Evolutionary conservation across 2,329 filamentous ascomycete genomes (phyloP).

Genomic region (Fusarium abutilonis): DNA sequence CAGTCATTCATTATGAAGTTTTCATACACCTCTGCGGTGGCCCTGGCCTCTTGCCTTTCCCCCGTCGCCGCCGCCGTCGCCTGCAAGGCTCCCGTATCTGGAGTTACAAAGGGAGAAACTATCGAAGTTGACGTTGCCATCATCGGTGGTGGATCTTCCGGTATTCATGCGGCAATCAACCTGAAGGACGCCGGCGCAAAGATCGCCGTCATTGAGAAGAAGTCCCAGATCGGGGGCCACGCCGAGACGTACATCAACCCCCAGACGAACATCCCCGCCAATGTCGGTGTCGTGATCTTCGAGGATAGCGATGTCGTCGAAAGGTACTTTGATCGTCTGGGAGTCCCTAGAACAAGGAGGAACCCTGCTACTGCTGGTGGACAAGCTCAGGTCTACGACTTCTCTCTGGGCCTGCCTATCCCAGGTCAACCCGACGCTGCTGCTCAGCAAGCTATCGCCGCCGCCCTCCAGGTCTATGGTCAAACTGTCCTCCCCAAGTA

Average conservation of each 20-base stretch:
- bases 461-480: slow-evolving; percentile 16
- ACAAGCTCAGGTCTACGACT: slow-evolving; percentile 23
- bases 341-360: neutral
- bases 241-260: slow-evolving; percentile 37
- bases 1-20: slow-evolving; percentile 2
- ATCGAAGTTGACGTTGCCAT: slow-evolving; percentile 26
- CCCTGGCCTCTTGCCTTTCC: slow-evolving; percentile 4
- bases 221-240: slow-evolving; percentile 35
- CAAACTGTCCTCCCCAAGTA: slow-evolving; percentile 30
- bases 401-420: slow-evolving; percentile 31
- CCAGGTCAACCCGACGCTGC: slow-evolving; percentile 6
- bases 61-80: neutral
- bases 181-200: slow-evolving; percentile 23
- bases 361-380: neutral
- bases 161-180: slow-evolving; percentile 26
- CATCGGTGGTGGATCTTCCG: slow-evolving; percentile 26
- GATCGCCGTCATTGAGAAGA: slow-evolving; percentile 29
- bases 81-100: neutral
- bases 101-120: neutral
- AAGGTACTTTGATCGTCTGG: slow-evolving; percentile 28
- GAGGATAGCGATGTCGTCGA: slow-evolving; percentile 26
- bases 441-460: slow-evolving; percentile 1
- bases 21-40: neutral
- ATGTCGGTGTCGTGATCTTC: slow-evolving; percentile 30
- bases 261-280: slow-evolving; percentile 11